A percentile compares a stretch with the other conserved stretches of the same genome.
Evolutionary conservation across 2,329 filamentous ascomycete species (phyloP).

Genomic region (Talaromyces sp.): DNA sequence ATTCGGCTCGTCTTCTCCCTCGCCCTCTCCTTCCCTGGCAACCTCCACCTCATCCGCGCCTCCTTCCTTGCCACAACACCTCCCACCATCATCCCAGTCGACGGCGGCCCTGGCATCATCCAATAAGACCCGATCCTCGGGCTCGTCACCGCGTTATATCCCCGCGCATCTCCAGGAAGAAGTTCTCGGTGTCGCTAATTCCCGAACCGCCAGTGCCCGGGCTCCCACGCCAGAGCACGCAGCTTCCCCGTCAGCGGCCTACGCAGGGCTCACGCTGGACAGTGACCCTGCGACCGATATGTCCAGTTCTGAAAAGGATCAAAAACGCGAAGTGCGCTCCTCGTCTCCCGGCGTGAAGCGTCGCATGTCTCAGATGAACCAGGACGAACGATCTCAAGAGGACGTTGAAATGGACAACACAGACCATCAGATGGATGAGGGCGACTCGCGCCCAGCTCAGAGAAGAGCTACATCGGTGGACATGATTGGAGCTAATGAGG

Average conservation of each 20-base stretch:
- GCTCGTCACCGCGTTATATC: constrained; percentile 44
- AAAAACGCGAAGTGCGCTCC: constrained; percentile 27
- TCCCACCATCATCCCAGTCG: neutral
- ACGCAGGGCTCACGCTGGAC: constrained; percentile 51
- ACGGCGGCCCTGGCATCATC: constrained; percentile 5
- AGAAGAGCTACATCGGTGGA: constrained; percentile 42
- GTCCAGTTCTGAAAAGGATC: constrained; percentile 35
- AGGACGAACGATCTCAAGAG: constrained; percentile 23
- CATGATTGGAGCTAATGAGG: constrained; percentile 37
- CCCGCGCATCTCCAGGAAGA: constrained; percentile 57
- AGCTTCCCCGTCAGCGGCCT: constrained; percentile 51
- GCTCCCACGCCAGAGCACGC: constrained; percentile 22
- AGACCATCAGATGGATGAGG: constrained; percentile 21
- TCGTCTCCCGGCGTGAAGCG: constrained; percentile 38
- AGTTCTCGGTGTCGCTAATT: constrained; percentile 33
- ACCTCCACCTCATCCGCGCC: constrained; percentile 7
- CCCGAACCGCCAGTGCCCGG: constrained; percentile 6
- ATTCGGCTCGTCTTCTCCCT: constrained; percentile 29
- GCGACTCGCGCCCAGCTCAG: constrained; percentile 25
- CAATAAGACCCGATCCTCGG: constrained; percentile 18
- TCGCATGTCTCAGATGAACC: constrained; percentile 31
- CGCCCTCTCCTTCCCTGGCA: constrained; percentile 25
- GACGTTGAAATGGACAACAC: constrained; percentile 19
- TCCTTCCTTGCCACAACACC: constrained; percentile 15
- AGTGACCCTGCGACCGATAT: constrained; percentile 45